Base-by-base conservation (phyloP, 768 basidiomycete genomes). In the Xerocomus potaroensis region DNA sequence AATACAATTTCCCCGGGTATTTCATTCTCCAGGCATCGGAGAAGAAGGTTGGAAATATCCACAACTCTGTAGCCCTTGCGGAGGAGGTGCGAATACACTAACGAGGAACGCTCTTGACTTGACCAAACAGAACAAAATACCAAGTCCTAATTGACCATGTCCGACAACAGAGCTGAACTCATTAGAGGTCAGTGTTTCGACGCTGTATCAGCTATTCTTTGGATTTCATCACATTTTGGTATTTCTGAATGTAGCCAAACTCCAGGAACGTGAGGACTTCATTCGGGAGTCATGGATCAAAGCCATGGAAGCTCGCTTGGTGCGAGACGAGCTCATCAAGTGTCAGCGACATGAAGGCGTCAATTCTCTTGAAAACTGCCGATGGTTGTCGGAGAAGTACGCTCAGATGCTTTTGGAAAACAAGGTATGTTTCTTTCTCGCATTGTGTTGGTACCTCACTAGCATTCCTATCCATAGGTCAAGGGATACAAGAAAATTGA, bases 251-350 rank as follows among this genome's bases (percentile, higher is more conserved):
- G 10, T 44, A 90, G 87, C 76, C 15, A 80, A 77, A 63, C 66
- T 87, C 41, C 69, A 78, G 57, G 77, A 76, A 56, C 84, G 88
- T 32, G 91, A 95, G 51, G 70, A 79, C 37, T 72, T 79, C 67
- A 73, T 97, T 61, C 82, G 88, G 42, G 93, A 97, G 71, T 88
- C 89, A 41, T 98, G 94, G 94, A 79, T 96, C 26, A 85, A 83
- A 56, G 84, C 89, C 18, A 95, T 97, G 92, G 93, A 96, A 67
- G 81, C 83, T 26, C 82, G 88, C 39, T 74, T 98, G 48, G 91
- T 96, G 38, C 82, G 83, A 50, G 86, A 90, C 48, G 89, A 94
- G 66, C 79, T 98, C 45, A 76, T 80, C 47, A 92, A 90, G 68
- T 98, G 94, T 72, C 90, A 93, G 60, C 77, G 79, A 57, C 76